A percentile compares a stretch with the other conserved stretches of the same genome.
These are phyloP conservation scores for Starmera pachycereana DNA, from an alignment of 805 yeast species.

Conservation along the genomic window DNA sequence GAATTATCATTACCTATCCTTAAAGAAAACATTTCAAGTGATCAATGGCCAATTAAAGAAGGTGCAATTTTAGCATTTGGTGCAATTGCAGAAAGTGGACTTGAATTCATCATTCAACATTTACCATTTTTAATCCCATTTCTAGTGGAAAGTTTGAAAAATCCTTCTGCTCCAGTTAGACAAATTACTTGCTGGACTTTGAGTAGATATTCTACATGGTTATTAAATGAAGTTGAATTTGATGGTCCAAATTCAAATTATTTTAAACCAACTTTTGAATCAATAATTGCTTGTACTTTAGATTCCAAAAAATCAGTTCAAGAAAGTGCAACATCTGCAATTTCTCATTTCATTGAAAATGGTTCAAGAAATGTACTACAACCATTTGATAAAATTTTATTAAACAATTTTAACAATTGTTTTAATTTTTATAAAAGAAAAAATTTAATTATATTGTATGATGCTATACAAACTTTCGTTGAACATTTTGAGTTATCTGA, in stretches of 20 bases:
- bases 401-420: constrained; percentile 63
- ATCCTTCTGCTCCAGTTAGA: constrained; percentile 73
- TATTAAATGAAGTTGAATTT: constrained; percentile 54
- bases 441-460: constrained; percentile 74
- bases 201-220: constrained; percentile 78
- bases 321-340: constrained; percentile 83
- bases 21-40: constrained; percentile 56
- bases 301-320: constrained; percentile 91
- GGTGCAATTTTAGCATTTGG: constrained; percentile 93
- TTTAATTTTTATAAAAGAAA: constrained; percentile 72
- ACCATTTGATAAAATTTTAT: constrained; percentile 49
- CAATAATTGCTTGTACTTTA: constrained; percentile 63
- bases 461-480: constrained; percentile 82
- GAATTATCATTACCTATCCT: constrained; percentile 62
- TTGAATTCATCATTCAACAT: constrained; percentile 57
- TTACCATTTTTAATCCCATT: constrained; percentile 78
- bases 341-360: constrained; percentile 73
- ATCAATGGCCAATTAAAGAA: constrained; percentile 84
- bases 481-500: constrained; percentile 57
- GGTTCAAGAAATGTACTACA: constrained; percentile 53
- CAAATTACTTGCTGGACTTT: constrained; percentile 95
- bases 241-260: constrained; percentile 56
- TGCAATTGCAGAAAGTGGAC: constrained; percentile 86
- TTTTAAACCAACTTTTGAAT: constrained; percentile 67
- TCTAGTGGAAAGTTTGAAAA: constrained; percentile 68